A percentile compares a stretch with the other conserved stretches of the same genome.
Evolutionary conservation across 139 green algal genomes (phyloP).

Genomic region (Astrephomene gubernaculifera): DNA sequence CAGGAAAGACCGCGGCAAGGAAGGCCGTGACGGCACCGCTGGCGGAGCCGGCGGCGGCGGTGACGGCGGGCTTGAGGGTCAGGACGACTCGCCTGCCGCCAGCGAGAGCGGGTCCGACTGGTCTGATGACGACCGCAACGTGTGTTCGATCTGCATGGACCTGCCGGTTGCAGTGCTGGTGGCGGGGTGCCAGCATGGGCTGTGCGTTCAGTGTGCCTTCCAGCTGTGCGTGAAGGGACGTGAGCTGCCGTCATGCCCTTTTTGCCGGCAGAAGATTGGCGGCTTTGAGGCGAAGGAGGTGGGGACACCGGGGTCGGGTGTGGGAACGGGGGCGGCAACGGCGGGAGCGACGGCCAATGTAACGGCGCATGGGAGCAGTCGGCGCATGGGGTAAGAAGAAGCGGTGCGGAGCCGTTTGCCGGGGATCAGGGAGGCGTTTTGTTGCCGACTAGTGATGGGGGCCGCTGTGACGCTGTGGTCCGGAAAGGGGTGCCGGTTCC

Average conservation of each 20-base stretch:
- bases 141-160: slow-evolving; percentile 71
- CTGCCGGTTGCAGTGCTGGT: slow-evolving; percentile 51
- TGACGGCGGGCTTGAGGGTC: slow-evolving; percentile 19
- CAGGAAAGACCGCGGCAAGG: slow-evolving; percentile 24
- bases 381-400: neutral
- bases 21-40: neutral
- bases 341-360: neutral
- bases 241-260: slow-evolving; percentile 60
- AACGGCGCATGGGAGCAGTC: too few relatives aligned
- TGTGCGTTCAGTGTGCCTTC: slow-evolving; percentile 70
- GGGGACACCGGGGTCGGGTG: neutral
- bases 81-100: slow-evolving; percentile 21
- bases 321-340: neutral
- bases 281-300: slow-evolving; percentile 49
- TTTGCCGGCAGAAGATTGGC: slow-evolving; percentile 62
- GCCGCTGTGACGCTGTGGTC: too few relatives aligned
- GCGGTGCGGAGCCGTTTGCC: too few relatives aligned
- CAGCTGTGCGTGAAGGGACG: slow-evolving; percentile 66
- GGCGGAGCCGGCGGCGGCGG: neutral
- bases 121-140: slow-evolving; percentile 48
- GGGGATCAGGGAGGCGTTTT: too few relatives aligned
- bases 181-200: slow-evolving; percentile 55
- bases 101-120: slow-evolving; percentile 37
- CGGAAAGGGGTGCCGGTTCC: too few relatives aligned
- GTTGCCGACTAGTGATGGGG: too few relatives aligned